Base-by-base conservation (phyloP, 2,329 filamentous ascomycete species). In the Biscogniauxia mediterranea region DNA sequence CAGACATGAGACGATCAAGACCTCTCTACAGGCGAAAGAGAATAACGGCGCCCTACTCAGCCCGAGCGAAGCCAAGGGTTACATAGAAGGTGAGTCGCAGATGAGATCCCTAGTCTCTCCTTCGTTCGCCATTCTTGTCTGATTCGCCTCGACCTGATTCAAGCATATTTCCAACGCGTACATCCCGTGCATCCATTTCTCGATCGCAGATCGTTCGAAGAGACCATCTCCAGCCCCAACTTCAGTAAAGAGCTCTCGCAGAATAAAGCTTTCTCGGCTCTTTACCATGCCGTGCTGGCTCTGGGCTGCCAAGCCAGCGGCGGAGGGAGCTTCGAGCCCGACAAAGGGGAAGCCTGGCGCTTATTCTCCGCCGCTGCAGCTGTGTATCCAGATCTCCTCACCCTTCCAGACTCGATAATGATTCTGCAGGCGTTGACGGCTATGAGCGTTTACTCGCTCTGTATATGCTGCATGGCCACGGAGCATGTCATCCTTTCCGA, bases 111-210 rank as follows among this genome's bases (percentile, higher is more conserved):
- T 13, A 13, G 11, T 32, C 11, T 32, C 28, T 4, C 11, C 3
- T 32, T 32, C 28, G 7, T 32, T 32, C 11, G 11, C 7, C 28
- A 32, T 13, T 32, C 28, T 32, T 32, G 28, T 32, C 11, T 13
- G 3, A 32, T 4, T 23, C 23, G 28, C 11, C 3, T 13, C 7
- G 2, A 32, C 3, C 28, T 46, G 20, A 6, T 26, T 15, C 11
- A 17, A 66, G 60, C 58, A 46, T 80, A 79, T 65, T 80, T 80
- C 58, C 67, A 74, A 1, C 69, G 74, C 9, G 65, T 77, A 1
- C 77, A 80, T 59, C 74, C 73, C 0, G 50, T 77, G 0, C 76
- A 78, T 60, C 77, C 79, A 0, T 79, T 80, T 58, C 69, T 80
- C 1, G 75, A 79, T 53, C 71, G 69, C 32, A 55, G 62, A 17